Evolutionary conservation across 75 land plant genomes (phyloP).

Genomic region (Azolla pinnata): DNA sequence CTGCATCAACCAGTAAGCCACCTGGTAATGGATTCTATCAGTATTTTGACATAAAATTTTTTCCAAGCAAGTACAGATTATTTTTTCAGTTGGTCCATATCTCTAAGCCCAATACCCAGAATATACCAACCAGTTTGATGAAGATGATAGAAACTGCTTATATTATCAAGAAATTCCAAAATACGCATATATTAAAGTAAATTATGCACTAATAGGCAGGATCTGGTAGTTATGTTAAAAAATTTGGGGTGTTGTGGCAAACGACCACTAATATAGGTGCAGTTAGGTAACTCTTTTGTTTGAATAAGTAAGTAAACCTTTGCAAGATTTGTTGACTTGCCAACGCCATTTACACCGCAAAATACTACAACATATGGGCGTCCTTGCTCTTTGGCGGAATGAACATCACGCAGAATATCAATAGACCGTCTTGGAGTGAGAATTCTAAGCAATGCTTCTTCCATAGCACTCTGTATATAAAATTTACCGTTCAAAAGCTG

Average conservation of each 20-base stretch:
- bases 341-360: slow-evolving; percentile 98
- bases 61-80: background rate
- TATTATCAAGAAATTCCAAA: too few relatives aligned
- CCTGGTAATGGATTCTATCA: slow-evolving; percentile 38
- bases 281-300: too few relatives aligned
- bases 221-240: too few relatives aligned
- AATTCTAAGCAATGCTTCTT: slow-evolving; percentile 88
- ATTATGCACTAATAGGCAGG: too few relatives aligned
- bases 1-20: slow-evolving; percentile 92
- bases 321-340: slow-evolving; percentile 97
- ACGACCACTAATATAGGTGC: too few relatives aligned
- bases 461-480: slow-evolving; percentile 98
- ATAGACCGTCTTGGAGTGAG: slow-evolving; percentile 91
- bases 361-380: slow-evolving; percentile 95
- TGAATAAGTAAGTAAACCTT: too few relatives aligned
- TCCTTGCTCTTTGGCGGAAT: slow-evolving; percentile 89
- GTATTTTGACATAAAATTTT: background rate
- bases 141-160: too few relatives aligned
- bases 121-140: too few relatives aligned
- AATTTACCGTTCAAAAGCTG: background rate
- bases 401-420: slow-evolving; percentile 93
- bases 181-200: too few relatives aligned
- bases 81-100: too few relatives aligned
- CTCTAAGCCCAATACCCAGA: too few relatives aligned
- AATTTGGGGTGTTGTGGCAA: too few relatives aligned